These are phyloP conservation scores for Linnemannia hyalina DNA, from an alignment of 192 early-diverging fungal genomes.

Conservation along the genomic window DNA sequence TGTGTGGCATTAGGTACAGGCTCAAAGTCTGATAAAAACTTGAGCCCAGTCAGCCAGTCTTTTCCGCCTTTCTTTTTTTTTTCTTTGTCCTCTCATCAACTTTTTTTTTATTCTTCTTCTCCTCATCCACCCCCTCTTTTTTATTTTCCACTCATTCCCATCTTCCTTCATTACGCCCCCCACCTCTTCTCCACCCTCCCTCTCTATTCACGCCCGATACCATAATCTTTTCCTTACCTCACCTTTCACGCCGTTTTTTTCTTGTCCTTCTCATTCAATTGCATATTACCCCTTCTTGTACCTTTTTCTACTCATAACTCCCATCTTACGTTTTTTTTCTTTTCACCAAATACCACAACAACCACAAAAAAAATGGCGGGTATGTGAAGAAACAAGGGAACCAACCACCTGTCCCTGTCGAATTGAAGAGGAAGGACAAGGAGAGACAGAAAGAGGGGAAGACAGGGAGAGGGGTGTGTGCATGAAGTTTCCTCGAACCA, in stretches of 20 bases:
- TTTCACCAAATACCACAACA: neutral
- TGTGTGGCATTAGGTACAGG: no score
- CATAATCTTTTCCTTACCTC: constrained; percentile 1
- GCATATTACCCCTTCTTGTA: neutral
- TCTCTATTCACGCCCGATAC: neutral
- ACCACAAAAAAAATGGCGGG: neutral
- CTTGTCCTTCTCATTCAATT: neutral
- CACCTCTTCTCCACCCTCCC: neutral
- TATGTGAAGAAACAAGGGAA: neutral
- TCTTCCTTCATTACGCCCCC: neutral
- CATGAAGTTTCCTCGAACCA: no score
- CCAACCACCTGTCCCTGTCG: no score
- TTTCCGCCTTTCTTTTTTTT: neutral
- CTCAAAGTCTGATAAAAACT: no score
- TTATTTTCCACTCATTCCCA: neutral
- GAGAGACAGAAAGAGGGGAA: no score
- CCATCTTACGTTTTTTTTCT: neutral
- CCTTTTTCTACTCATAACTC: neutral
- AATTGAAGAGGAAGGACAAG: no score
- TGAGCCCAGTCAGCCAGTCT: neutral
- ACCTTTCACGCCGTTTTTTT: constrained; percentile 6
- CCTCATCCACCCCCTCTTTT: neutral
- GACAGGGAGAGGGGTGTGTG: no score
- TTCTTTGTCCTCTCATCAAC: neutral
- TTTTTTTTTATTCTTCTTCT: neutral